phyloP scores from a whole-genome alignment of 352 stramenopile species.

The Globisporangium apiculatum region DNA sequence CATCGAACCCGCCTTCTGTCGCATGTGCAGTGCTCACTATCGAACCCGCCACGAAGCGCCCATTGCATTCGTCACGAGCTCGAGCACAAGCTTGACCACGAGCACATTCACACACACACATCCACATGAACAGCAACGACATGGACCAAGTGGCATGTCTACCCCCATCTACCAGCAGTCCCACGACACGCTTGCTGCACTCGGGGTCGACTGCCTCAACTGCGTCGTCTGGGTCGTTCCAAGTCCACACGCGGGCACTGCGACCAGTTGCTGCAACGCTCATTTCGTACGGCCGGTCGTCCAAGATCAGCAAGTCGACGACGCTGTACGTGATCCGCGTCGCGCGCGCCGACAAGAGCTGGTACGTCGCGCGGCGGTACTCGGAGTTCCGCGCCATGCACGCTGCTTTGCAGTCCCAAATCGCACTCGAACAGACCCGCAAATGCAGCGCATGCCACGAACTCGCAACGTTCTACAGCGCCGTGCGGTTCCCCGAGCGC shows the following conservation, averaged over 20 bases:
- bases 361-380: slow-evolving; percentile 71
- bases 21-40: too few species aligned
- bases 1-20: too few species aligned
- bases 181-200: background rate
- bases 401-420: slow-evolving; percentile 24
- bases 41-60: too few species aligned
- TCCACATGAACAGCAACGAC: too few species aligned
- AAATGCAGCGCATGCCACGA: slow-evolving; percentile 40
- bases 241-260: slow-evolving; percentile 40
- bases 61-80: too few species aligned
- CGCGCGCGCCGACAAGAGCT: slow-evolving; percentile 39
- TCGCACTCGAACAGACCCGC: slow-evolving; percentile 8
- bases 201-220: slow-evolving; percentile 10
- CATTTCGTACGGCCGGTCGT: slow-evolving; percentile 61
- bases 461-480: slow-evolving; percentile 33
- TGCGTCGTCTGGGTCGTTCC: slow-evolving; percentile 15
- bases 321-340: slow-evolving; percentile 75
- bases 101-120: too few species aligned
- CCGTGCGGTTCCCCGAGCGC: slow-evolving; percentile 46
- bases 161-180: too few species aligned
- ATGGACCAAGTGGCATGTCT: too few species aligned
- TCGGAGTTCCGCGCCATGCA: slow-evolving; percentile 66
- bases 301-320: slow-evolving; percentile 35
- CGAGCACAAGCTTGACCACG: too few species aligned
- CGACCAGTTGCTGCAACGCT: slow-evolving; percentile 53